These are phyloP conservation scores for Anisodus acutangulus DNA, from an alignment of 257 asterid species.

Conservation along the genomic window DNA sequence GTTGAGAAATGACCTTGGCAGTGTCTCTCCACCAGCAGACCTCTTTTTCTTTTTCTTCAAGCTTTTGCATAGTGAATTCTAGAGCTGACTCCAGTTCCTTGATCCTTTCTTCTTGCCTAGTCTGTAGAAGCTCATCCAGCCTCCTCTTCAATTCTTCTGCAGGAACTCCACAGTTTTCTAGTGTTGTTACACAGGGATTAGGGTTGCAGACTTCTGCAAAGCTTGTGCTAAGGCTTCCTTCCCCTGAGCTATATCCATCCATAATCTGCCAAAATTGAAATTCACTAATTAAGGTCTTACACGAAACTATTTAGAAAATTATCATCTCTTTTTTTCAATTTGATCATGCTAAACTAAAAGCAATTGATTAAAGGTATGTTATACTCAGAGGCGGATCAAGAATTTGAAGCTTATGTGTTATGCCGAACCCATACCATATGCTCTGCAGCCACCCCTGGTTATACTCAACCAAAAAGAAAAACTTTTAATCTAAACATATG, in stretches of 20 bases:
- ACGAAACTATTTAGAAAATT: not conserved
- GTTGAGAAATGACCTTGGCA: slow-evolving; percentile 50
- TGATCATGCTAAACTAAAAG: not conserved
- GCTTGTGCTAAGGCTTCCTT: slow-evolving; percentile 38
- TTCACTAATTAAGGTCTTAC: not conserved
- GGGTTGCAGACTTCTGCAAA: slow-evolving; percentile 38
- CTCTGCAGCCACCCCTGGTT: no score
- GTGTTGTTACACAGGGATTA: not conserved
- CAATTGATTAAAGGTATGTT: not conserved
- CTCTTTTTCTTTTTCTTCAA: slow-evolving; percentile 57
- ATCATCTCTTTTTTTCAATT: not conserved
- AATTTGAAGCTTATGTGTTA: no score
- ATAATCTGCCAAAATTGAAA: slow-evolving; percentile 39
- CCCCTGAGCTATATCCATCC: slow-evolving; percentile 52
- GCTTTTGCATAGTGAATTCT: slow-evolving; percentile 51
- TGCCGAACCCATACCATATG: no score
- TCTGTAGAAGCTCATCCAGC: slow-evolving; percentile 59
- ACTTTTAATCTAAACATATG: not conserved
- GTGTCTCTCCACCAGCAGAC: slow-evolving; percentile 72
- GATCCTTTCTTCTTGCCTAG: slow-evolving; percentile 64
- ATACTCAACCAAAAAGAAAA: no score
- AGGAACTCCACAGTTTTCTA: slow-evolving; percentile 50
- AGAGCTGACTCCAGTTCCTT: slow-evolving; percentile 65
- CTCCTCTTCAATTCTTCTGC: slow-evolving; percentile 66
- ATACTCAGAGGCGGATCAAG: not conserved